phyloP scores from a whole-genome alignment of 139 green algal species.

The Picochlorum sp. region DNA sequence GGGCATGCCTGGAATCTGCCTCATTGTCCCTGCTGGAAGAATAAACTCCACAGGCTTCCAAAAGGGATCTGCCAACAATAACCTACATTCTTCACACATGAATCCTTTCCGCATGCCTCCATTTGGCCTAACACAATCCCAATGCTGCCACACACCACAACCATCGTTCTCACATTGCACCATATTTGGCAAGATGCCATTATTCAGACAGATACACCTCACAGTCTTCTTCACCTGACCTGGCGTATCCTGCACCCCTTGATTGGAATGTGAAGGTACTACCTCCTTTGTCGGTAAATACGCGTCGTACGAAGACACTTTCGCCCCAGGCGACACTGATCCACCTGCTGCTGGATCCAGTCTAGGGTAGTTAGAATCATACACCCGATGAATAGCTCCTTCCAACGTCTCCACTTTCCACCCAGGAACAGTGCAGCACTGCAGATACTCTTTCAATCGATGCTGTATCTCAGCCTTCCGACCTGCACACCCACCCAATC shows the following conservation, averaged over 20 bases:
- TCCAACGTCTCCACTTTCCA: neutral
- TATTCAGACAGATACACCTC: conserved; percentile 42
- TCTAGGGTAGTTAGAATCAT: too few species aligned
- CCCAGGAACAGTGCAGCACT: neutral
- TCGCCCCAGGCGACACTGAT: too few species aligned
- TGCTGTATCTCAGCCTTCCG: neutral
- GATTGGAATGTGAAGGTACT: too few species aligned
- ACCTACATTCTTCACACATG: conserved; percentile 48
- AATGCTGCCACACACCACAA: conserved; percentile 69
- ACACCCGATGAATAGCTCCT: too few species aligned
- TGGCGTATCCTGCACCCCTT: neutral
- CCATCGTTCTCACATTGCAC: conserved; percentile 46
- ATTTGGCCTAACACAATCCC: conserved; percentile 24
- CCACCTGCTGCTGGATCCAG: too few species aligned
- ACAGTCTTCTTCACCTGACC: conserved; percentile 15
- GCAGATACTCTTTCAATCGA: neutral
- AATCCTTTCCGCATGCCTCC: conserved; percentile 14
- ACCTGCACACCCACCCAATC: neutral
- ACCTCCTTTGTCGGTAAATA: too few species aligned
- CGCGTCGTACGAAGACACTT: too few species aligned
- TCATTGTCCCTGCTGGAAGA: conserved; percentile 28
- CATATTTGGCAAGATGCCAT: conserved; percentile 26
- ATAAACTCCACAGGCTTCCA: conserved; percentile 44
- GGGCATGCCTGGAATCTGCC: neutral
- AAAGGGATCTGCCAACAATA: conserved; percentile 57